A percentile compares a stretch with the other conserved stretches of the same genome.
These are phyloP conservation scores for Chlorella vulgaris DNA, from an alignment of 139 green algal species.

Conservation along the genomic window DNA sequence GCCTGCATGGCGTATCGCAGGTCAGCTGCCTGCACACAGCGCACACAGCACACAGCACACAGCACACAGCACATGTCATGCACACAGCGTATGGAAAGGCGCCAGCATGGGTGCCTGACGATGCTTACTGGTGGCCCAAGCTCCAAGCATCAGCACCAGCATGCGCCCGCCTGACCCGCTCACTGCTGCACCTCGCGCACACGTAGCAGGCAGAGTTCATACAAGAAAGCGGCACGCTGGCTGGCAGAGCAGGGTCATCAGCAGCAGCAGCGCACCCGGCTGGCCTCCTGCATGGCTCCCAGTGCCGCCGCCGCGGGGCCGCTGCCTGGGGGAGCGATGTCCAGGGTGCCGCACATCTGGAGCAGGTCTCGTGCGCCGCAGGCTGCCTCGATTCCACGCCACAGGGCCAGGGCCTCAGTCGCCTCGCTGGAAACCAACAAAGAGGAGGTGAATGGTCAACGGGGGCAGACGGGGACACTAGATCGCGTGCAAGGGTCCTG, in stretches of 20 bases:
- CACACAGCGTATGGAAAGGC: no score
- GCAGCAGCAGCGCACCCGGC: not conserved
- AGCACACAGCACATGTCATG: not conserved
- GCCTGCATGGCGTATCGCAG: slow-evolving; percentile 19
- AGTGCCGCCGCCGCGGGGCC: slow-evolving; percentile 7
- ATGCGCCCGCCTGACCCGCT: not conserved
- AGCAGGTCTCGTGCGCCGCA: slow-evolving; percentile 5
- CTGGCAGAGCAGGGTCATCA: no score
- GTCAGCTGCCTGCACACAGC: slow-evolving; percentile 7
- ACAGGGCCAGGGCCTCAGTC: slow-evolving; percentile 15
- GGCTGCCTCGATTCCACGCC: slow-evolving; percentile 13
- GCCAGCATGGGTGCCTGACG: no score
- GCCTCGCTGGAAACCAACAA: not conserved
- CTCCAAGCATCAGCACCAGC: no score
- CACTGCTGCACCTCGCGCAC: no score
- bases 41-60: not conserved
- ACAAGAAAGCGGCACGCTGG: no score
- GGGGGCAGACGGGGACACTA: no score
- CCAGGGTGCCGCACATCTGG: slow-evolving; percentile 22
- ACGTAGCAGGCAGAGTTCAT: no score
- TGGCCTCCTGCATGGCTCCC: slow-evolving; percentile 15
- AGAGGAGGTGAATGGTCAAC: not conserved
- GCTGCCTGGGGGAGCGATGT: slow-evolving; percentile 11
- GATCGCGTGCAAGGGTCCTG: not conserved
- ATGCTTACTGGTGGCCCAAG: no score